Conservation (phyloP, 1,284 basidiomycete species). For the Boletus smithii region DNA sequence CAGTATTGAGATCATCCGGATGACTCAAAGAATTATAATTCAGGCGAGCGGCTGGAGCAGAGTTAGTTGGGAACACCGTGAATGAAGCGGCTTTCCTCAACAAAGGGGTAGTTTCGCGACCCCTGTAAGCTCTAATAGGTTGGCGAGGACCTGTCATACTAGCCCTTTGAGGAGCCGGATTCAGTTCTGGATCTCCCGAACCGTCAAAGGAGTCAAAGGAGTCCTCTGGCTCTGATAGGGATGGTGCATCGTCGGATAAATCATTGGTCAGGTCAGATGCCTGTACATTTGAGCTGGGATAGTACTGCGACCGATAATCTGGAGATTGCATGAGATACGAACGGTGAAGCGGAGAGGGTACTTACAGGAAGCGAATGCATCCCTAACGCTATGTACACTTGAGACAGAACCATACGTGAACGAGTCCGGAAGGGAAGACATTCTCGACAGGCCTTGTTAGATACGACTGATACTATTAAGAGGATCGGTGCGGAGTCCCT, state of each 20-base stretch:
- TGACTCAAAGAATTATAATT: neutral
- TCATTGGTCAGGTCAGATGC: conserved; percentile 42
- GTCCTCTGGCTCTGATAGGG: conserved; percentile 24
- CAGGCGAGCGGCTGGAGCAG: neutral
- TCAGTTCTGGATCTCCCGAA: neutral
- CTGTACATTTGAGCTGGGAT: conserved; percentile 57
- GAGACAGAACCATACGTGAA: conserved; percentile 52
- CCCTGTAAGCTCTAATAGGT: neutral
- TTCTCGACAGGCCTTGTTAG: conserved; percentile 22
- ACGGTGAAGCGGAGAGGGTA: conserved; percentile 31
- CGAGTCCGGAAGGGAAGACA: conserved; percentile 43
- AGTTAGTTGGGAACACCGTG: conserved; percentile 21
- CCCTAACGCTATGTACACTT: conserved; percentile 50
- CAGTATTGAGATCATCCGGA: neutral
- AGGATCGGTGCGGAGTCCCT: too few species aligned
- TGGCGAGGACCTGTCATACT: conserved; percentile 24
- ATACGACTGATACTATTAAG: too few species aligned
- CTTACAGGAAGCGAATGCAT: conserved; percentile 49
- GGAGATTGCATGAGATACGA: conserved; percentile 5
- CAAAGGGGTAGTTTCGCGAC: conserved; percentile 40
- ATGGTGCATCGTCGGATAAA: conserved; percentile 34
- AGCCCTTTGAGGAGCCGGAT: conserved; percentile 45
- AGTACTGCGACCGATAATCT: conserved; percentile 64
- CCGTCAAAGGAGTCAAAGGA: conserved; percentile 21
- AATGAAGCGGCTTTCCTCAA: conserved; percentile 42